phyloP scores from a whole-genome alignment of 148 eudicot species.

The Chenopodium quinoa region DNA sequence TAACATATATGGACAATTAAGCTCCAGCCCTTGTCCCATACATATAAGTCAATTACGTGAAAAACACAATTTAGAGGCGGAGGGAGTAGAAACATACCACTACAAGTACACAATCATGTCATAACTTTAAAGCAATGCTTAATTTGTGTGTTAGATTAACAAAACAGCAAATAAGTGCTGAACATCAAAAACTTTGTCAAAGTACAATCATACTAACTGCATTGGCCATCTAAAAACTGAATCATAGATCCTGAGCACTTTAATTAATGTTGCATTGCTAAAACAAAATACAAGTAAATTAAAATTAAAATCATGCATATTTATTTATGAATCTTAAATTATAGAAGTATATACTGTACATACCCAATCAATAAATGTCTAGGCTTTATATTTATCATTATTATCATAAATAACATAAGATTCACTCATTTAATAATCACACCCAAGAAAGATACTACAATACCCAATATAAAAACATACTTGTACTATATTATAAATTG shows the following conservation, averaged over 20 bases:
- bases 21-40: too few species aligned
- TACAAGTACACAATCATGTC: too few species aligned
- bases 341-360: too few species aligned
- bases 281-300: not conserved
- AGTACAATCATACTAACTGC: slow-evolving; percentile 34
- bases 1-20: too few species aligned
- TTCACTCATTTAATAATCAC: slow-evolving; percentile 8
- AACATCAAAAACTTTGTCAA: slow-evolving; percentile 15
- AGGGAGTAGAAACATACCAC: too few species aligned
- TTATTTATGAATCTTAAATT: not conserved
- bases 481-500: not conserved
- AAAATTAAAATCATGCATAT: not conserved
- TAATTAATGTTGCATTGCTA: slow-evolving; percentile 22
- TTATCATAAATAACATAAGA: not conserved
- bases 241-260: slow-evolving; percentile 30
- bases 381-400: not conserved
- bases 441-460: slow-evolving; percentile 17
- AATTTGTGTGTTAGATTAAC: not conserved
- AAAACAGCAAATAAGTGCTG: slow-evolving; percentile 22
- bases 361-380: not conserved
- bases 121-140: not conserved
- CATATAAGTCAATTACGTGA: too few species aligned
- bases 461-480: not conserved
- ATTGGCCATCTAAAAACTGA: slow-evolving; percentile 35
- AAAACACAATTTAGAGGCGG: too few species aligned